Base-by-base conservation (phyloP, 2,329 filamentous ascomycete species). In the Neoarthrinium moseri region DNA sequence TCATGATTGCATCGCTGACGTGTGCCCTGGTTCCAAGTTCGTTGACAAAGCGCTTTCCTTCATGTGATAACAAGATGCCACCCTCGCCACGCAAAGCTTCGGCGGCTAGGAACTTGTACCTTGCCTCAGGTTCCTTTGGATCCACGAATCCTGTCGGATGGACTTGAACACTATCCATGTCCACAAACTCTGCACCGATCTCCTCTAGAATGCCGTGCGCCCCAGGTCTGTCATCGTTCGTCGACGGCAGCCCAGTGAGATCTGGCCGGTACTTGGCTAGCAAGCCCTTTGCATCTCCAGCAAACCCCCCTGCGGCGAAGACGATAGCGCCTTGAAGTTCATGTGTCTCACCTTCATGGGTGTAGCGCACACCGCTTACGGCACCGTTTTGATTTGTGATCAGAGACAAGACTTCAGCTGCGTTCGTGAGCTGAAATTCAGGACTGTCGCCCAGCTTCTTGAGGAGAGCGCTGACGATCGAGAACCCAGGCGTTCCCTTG, bases 131-230 rank as follows among this genome's bases (percentile, higher is more conserved):
- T 24, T 71, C 68, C 1, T 69, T 66, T 0, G 75, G 74, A 51
- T 84, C 80, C 5, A 86, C 67, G 55, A 86, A 86, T 0, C 80
- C 80, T 0, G 82, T 84, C 3, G 83, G 82, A 51, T 86, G 83
- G 4, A 86, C 71, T 59, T 86, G 83, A 2, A 86, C 80, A 47
- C 69, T 71, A 34, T 75, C 70, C 74, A 78, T 78, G 22, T 78
- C 74, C 32, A 77, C 64, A 11, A 76, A 58, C 24, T 62, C 62
- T 5, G 72, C 73, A 13, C 68, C 70, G 1, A 68, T 61, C 1
- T 58, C 58, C 0, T 62, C 54, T 0, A 78, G 62, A 0, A 77
- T 53, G 1, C 56, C 56, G 45, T 83, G 79, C 2, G 78, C 69
- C 0, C 77, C 80, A 0, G 80, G 75, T 0, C 75, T 64, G 2